These are phyloP conservation scores for Quercus suber DNA, from an alignment of 306 rosid genomes.

Conservation along the genomic window DNA sequence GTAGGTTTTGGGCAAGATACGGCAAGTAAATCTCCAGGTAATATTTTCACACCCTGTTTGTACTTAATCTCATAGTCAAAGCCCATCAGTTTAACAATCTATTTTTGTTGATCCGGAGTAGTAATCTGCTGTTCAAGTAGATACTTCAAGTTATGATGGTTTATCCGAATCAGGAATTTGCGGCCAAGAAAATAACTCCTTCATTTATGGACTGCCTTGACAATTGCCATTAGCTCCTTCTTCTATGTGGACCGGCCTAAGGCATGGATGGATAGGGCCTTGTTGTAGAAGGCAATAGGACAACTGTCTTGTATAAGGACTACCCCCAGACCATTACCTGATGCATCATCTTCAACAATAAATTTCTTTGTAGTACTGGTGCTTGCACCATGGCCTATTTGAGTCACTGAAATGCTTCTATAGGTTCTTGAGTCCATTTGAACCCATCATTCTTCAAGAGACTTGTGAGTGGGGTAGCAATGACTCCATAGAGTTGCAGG, in stretches of 20 bases:
- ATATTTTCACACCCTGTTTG: background rate
- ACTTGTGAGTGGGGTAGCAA: background rate
- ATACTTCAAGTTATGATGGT: background rate
- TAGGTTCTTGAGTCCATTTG: background rate
- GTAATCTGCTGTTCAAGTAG: background rate
- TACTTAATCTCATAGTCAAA: background rate
- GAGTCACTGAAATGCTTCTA: fast-evolving
- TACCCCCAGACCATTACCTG: background rate
- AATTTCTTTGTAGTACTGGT: background rate
- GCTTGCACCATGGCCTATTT: background rate
- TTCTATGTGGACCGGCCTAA: background rate
- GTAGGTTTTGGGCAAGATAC: too few species aligned
- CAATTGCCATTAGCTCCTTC: background rate
- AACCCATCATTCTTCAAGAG: background rate
- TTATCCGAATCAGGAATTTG: background rate
- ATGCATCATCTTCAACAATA: background rate
- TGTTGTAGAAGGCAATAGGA: background rate
- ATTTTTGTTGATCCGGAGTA: background rate
- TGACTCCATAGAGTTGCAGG: background rate
- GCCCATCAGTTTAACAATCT: background rate
- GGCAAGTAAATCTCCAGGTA: background rate
- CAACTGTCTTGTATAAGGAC: background rate
- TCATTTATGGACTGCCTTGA: background rate
- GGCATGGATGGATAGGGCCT: background rate
- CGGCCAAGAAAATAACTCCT: background rate